Evolutionary conservation across 768 basidiomycete species (phyloP).

Genomic region (Phylloporus scabripes): DNA sequence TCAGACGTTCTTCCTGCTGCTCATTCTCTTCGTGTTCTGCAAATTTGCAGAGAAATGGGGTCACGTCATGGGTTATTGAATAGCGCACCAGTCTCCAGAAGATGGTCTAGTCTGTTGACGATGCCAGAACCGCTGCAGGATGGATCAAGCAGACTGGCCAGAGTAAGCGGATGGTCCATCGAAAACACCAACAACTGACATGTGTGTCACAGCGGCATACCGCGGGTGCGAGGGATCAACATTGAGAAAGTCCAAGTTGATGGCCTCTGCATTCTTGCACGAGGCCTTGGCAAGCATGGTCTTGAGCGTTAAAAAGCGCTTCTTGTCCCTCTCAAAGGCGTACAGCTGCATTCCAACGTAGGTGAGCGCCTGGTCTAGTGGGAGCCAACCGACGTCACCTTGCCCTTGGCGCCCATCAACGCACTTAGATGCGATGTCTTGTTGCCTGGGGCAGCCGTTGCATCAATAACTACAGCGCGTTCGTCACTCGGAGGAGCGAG

Average conservation of each 20-base stretch:
- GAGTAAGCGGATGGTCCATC: not conserved
- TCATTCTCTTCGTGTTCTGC: slow-evolving; percentile 55
- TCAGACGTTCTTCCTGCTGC: slow-evolving; percentile 62
- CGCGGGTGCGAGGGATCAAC: slow-evolving; percentile 61
- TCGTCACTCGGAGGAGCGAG: slow-evolving; percentile 62
- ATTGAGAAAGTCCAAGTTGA: slow-evolving; percentile 80
- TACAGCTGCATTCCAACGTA: slow-evolving; percentile 45
- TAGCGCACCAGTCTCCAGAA: slow-evolving; percentile 62
- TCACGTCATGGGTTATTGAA: slow-evolving; percentile 2
- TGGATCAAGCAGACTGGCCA: slow-evolving; percentile 77
- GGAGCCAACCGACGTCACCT: slow-evolving; percentile 38
- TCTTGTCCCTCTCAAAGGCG: slow-evolving; percentile 86
- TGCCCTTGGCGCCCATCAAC: slow-evolving; percentile 77
- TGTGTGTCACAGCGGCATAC: slow-evolving; percentile 72
- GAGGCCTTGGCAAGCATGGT: slow-evolving; percentile 81
- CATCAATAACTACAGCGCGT: slow-evolving; percentile 71
- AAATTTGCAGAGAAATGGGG: slow-evolving; percentile 32
- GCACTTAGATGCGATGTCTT: slow-evolving; percentile 94
- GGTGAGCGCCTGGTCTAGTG: not conserved
- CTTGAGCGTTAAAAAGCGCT: slow-evolving; percentile 76
- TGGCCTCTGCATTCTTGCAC: slow-evolving; percentile 72
- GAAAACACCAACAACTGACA: slow-evolving; percentile 47
- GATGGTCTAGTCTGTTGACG: slow-evolving; percentile 81
- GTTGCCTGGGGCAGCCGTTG: slow-evolving; percentile 95
- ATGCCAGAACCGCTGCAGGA: slow-evolving; percentile 96